Evolutionary conservation across 2,329 filamentous ascomycete species (phyloP).

Genomic region (Sporothrix pallida): DNA sequence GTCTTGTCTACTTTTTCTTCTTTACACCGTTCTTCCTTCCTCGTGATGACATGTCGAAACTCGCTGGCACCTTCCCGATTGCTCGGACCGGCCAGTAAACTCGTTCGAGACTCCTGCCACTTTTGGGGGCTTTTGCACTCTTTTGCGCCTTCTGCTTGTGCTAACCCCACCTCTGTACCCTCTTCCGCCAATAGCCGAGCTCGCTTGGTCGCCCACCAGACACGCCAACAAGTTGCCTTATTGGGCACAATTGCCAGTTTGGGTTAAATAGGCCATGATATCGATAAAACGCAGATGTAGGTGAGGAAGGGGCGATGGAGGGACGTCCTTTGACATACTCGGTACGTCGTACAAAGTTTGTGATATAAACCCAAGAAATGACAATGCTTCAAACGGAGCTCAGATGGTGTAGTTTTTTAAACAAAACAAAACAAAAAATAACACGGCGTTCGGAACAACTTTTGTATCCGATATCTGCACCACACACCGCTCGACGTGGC

Average conservation of each 20-base stretch:
- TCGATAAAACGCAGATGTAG: background rate
- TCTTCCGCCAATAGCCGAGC: slow-evolving; percentile 25
- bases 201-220: background rate
- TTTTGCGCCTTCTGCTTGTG: too few relatives aligned
- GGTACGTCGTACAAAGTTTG: too few relatives aligned
- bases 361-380: background rate
- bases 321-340: too few relatives aligned
- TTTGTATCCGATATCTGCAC: too few relatives aligned
- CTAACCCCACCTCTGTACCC: slow-evolving; percentile 2
- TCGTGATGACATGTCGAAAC: slow-evolving; percentile 7
- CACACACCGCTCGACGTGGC: too few relatives aligned
- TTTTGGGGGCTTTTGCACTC: too few relatives aligned
- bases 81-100: background rate
- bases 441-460: background rate
- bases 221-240: slow-evolving; percentile 24
- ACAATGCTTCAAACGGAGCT: background rate
- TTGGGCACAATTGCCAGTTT: slow-evolving; percentile 33
- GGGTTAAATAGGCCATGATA: slow-evolving; percentile 18
- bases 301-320: background rate
- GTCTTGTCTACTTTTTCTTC: too few relatives aligned
- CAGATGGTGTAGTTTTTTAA: too few relatives aligned
- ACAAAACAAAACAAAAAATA: too few relatives aligned
- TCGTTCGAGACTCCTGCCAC: background rate
- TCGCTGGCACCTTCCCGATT: slow-evolving; percentile 28
- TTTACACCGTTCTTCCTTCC: background rate